These are phyloP conservation scores for Liriodendron chinense DNA, from an alignment of 164 flowering plant genomes.

Conservation along the genomic window DNA sequence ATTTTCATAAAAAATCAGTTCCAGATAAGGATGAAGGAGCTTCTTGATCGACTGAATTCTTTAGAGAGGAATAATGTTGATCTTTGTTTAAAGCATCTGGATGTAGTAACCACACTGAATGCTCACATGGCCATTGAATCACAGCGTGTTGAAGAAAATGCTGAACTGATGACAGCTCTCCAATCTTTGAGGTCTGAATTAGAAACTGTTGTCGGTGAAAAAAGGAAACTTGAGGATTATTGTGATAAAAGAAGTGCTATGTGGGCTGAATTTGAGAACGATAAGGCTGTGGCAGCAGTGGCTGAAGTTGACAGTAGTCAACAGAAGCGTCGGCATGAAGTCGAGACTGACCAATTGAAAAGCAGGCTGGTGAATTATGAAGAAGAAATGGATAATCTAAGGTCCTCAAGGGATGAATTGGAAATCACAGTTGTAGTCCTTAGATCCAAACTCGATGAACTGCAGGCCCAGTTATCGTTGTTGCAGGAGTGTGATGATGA, in stretches of 20 bases:
- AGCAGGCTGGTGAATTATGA: slow-evolving; percentile 28
- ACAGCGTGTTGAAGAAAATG: slow-evolving; percentile 45
- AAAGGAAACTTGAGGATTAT: slow-evolving; percentile 26
- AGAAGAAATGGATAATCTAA: slow-evolving; percentile 42
- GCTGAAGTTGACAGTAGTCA: slow-evolving; percentile 20
- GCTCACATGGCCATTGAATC: slow-evolving; percentile 41
- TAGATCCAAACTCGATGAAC: slow-evolving; percentile 53
- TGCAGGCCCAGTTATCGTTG: slow-evolving; percentile 21
- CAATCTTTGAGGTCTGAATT: slow-evolving; percentile 52
- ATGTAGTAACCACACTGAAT: slow-evolving; percentile 35
- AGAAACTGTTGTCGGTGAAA: slow-evolving; percentile 31
- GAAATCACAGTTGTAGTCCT: slow-evolving; percentile 50
- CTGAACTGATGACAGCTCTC: slow-evolving; percentile 31
- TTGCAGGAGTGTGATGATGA: slow-evolving; percentile 37
- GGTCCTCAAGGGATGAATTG: slow-evolving; percentile 46
- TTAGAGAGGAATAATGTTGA: slow-evolving; percentile 32
- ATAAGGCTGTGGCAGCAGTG: slow-evolving; percentile 25
- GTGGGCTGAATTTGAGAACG: slow-evolving; percentile 39
- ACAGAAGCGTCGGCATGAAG: slow-evolving; percentile 24
- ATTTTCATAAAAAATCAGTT: slow-evolving; percentile 41
- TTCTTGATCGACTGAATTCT: slow-evolving; percentile 35
- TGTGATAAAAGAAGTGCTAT: slow-evolving; percentile 26
- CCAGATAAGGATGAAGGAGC: slow-evolving; percentile 34
- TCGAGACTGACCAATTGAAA: slow-evolving; percentile 45
- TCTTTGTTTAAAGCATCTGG: slow-evolving; percentile 41